Evolutionary conservation across 345 rosid species (phyloP), one percentile per base, ranked within the genome.

Genomic region (Lepidium didymum): DNA sequence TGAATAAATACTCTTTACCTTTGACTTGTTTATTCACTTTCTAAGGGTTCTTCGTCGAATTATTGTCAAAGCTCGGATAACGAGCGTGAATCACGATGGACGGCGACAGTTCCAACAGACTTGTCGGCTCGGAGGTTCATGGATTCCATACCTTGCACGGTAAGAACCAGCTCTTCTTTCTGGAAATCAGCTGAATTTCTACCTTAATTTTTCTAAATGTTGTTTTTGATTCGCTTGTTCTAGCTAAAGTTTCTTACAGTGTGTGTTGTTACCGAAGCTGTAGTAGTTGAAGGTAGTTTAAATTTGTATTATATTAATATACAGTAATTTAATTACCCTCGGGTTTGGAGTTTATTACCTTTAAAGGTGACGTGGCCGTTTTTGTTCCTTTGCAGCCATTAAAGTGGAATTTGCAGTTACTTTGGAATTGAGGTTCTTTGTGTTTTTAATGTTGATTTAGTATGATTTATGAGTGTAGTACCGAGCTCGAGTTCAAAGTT

Each of bases 111-210:
- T 19, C 74, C 34, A 82, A 80, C 21, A 73, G 34, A 68, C 96
- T 94, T 3, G 84, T 73, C 14, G 84, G 88, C 70, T 70, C 92
- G 0, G 96, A 94, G 76, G 84, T 91, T 86, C 99, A 94, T 82
- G 99, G 99, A 51, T 94, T 94, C 52, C 93, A 75, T 74, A 84
- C 90, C 9, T 49, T 80, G 10, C 74, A 76, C 79, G 97, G 99
- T 93, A 37, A 55, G 33, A 37, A 27, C 58, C 50, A 68, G 31
- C 31, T 61, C 49, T 36, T 42, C 7, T 34, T 51, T 11, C 29
- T 36, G 41, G 8, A 2, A 10, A 44, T 34, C 4, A 6, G 13
- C 43, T 67, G 10, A 13, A 52, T 4, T 64, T 43, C 13, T 13
- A 10, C 13, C 6, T 57, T 57, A 8, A 6, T 18, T 38, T 40